Evolutionary conservation across 768 basidiomycete species (phyloP), one percentile per base, ranked within the genome.

Genomic region (Xerocomellus dryophilus): DNA sequence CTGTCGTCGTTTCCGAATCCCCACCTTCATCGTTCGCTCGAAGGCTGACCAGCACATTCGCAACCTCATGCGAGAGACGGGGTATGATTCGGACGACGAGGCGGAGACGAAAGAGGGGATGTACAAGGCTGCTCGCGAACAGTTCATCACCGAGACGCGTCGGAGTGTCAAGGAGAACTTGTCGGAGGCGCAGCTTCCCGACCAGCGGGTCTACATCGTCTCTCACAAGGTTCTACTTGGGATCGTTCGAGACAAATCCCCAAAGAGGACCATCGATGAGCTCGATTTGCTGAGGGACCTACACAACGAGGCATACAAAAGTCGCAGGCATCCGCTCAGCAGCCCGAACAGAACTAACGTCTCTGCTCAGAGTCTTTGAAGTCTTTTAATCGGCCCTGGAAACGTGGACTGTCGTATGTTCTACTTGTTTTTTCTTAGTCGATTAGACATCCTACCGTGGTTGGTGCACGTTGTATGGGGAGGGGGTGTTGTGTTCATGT

Each of bases 21-120:
- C 73, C 12, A 63, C 66, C 0, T 67, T 69, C 45, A 68, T 75
- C 31, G 66, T 73, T 21, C 68, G 73, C 20, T 74, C 74, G 2
- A 73, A 75, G 56, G 61, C 74, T 1, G 71, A 74, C 41, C 67
- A 66, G 20, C 63, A 71, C 39, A 68, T 71, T 32, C 61, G 34
- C 12, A 61, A 66, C 45, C 36, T 70, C 36, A 60, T 66, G 61
- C 54, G 29, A 25, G 67, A 70, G 27, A 58, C 54, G 58, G 68
- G 58, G 32, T 70, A 67, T 5, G 63, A 68, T 35, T 66, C 59
- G 9, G 66, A 68, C n/a, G 49, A 46, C 5, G 64, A 55, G 12
- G 10, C n/a, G 5, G 54, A 54, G 10, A 58, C 48, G 3, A 63
- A 50, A n/a, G 59, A 66, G 11, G 27, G 47, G 3, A 43, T 56